A percentile compares a stretch with the other conserved stretches of the same genome.
phyloP scores from a whole-genome alignment of 1,284 basidiomycete genomes.

The Sanghuangporus baumii region DNA sequence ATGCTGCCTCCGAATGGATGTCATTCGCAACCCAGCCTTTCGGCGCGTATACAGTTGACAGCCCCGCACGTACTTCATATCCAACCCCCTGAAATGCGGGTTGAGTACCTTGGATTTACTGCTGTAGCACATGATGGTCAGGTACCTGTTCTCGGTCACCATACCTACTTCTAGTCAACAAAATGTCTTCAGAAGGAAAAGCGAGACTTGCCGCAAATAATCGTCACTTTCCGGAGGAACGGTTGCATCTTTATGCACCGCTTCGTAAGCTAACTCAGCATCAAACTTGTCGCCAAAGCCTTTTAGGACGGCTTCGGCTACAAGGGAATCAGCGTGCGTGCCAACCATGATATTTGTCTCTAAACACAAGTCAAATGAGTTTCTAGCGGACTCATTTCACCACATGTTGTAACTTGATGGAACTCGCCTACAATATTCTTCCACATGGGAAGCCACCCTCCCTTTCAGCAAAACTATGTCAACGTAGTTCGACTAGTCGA shows the following conservation, averaged over 20 bases:
- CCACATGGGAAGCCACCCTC: conserved; percentile 89
- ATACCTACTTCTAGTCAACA: conserved; percentile 38
- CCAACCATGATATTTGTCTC: conserved; percentile 77
- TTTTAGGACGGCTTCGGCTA: conserved; percentile 73
- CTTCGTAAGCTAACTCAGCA: conserved; percentile 61
- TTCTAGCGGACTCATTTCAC: no score
- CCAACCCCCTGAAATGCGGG: conserved; percentile 54
- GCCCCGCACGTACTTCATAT: conserved; percentile 76
- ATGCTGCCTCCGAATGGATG: conserved; percentile 73
- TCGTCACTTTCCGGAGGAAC: conserved; percentile 61
- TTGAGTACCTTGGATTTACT: not conserved
- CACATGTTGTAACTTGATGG: not conserved
- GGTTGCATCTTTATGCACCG: conserved; percentile 71
- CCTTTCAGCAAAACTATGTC: conserved; percentile 32
- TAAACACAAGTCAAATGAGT: conserved; percentile 20
- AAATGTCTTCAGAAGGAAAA: not conserved
- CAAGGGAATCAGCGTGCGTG: conserved; percentile 76
- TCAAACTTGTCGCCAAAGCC: conserved; percentile 57
- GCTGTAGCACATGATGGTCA: not conserved
- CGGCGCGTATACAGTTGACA: conserved; percentile 61
- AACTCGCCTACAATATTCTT: conserved; percentile 69
- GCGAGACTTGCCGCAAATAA: conserved; percentile 41
- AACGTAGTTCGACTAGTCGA: not conserved
- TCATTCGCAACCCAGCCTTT: conserved; percentile 78
- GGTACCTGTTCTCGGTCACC: conserved; percentile 68